Evolutionary conservation across 345 rosid species (phyloP).

Genomic region (Citrus glauca): DNA sequence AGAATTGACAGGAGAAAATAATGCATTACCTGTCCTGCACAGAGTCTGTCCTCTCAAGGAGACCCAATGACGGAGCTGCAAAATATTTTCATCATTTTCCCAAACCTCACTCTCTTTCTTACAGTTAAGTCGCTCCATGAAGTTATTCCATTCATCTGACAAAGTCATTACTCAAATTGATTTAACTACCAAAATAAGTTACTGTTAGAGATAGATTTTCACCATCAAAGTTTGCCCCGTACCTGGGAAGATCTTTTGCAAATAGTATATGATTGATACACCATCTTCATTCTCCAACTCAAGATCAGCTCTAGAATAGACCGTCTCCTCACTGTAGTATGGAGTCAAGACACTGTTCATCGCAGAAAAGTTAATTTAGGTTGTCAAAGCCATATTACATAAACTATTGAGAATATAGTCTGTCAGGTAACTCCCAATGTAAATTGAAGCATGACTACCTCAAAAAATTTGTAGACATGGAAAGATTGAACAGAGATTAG

Average conservation of each 20-base stretch:
- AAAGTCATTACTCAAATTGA: conserved; percentile 12
- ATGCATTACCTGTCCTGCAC: conserved; percentile 71
- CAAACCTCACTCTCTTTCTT: conserved; percentile 63
- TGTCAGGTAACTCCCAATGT: conserved; percentile 3
- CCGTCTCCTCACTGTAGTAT: conserved; percentile 95
- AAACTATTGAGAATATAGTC: neutral
- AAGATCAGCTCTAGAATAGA: conserved; percentile 83
- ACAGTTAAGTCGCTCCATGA: conserved; percentile 81
- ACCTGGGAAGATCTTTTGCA: conserved; percentile 98
- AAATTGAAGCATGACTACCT: neutral
- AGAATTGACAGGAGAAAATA: neutral
- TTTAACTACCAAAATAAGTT: conserved; percentile 7
- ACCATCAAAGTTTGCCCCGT: conserved; percentile 10
- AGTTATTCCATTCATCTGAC: conserved; percentile 95
- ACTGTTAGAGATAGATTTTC: neutral
- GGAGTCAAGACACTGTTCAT: conserved; percentile 89
- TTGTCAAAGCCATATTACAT: neutral
- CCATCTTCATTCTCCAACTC: conserved; percentile 99
- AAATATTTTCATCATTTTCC: conserved; percentile 89
- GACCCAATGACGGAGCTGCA: conserved; percentile 98
- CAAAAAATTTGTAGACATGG: neutral
- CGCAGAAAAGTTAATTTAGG: conserved; percentile 10
- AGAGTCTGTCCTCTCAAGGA: conserved; percentile 96
- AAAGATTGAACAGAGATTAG: neutral
- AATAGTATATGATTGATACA: conserved; percentile 82